A percentile compares a stretch with the other conserved stretches of the same genome.
These are phyloP conservation scores for Jatropha multifida DNA, from an alignment of 441 rosid species.

Conservation along the genomic window DNA sequence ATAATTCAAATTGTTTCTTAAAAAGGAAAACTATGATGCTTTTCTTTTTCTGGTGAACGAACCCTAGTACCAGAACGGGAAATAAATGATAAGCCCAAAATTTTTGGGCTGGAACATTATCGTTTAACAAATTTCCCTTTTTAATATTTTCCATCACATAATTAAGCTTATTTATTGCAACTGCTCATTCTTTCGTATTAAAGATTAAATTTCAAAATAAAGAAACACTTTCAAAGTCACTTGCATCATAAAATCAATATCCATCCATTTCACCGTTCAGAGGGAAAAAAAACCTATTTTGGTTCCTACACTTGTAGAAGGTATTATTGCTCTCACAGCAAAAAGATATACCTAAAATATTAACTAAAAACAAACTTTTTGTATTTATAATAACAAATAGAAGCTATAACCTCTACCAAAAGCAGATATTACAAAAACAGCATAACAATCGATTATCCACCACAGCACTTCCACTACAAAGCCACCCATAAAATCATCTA, in stretches of 20 bases:
- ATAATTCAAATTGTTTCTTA: not conserved
- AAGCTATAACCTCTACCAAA: not conserved
- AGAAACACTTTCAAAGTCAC: slow-evolving; percentile 1
- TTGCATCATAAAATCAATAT: not conserved
- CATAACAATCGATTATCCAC: not conserved
- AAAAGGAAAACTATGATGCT: not conserved
- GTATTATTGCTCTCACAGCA: not conserved
- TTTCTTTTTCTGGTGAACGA: not conserved
- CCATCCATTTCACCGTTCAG: not conserved
- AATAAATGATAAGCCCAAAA: not conserved
- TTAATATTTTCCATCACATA: not conserved
- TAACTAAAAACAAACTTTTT: not conserved
- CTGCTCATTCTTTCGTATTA: not conserved
- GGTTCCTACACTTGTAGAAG: slow-evolving; percentile 23
- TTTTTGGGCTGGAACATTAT: not conserved
- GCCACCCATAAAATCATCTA: not conserved
- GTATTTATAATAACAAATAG: not conserved
- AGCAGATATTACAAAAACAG: not conserved
- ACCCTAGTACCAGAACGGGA: not conserved
- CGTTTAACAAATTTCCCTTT: not conserved
- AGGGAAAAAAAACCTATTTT: not conserved
- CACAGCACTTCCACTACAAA: not conserved
- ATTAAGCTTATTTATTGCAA: not conserved
- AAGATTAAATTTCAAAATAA: slow-evolving; percentile 2
- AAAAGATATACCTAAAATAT: not conserved